These are phyloP conservation scores for Pecoramyces ruminantium DNA, from an alignment of 192 early-diverging fungal species.

Conservation along the genomic window DNA sequence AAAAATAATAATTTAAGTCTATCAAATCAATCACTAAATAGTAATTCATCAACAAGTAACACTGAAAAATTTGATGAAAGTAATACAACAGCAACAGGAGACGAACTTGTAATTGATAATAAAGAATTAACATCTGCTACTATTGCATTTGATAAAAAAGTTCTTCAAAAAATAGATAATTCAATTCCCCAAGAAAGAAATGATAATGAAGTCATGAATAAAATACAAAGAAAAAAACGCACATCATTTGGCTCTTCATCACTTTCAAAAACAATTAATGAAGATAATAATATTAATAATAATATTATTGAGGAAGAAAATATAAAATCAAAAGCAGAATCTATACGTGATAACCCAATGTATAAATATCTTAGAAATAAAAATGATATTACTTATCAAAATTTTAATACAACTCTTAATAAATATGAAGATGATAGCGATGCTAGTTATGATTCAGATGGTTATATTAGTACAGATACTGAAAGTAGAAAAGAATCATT, in stretches of 20 bases:
- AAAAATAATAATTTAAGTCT: not conserved
- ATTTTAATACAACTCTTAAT: not conserved
- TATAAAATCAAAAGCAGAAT: not conserved
- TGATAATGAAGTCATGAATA: not conserved
- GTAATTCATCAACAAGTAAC: not conserved
- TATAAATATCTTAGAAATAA: not conserved
- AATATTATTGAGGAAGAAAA: not conserved
- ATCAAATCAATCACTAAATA: not conserved
- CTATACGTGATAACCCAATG: not conserved
- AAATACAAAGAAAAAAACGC: not conserved
- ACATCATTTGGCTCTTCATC: not conserved
- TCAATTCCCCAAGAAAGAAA: not conserved
- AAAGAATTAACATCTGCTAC: not conserved
- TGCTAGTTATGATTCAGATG: not conserved
- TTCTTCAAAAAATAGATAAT: not conserved
- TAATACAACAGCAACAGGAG: not conserved
- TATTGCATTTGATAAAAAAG: not conserved
- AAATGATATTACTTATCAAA: not conserved
- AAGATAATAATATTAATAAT: not conserved
- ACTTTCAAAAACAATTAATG: not conserved
- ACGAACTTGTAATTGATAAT: not conserved
- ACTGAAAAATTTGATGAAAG: not conserved
- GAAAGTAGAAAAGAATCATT: not conserved
- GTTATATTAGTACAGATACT: not conserved
- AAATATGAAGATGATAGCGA: not conserved